Conservation (phyloP, 768 basidiomycete genomes). For the Pisolithus microcarpus region DNA sequence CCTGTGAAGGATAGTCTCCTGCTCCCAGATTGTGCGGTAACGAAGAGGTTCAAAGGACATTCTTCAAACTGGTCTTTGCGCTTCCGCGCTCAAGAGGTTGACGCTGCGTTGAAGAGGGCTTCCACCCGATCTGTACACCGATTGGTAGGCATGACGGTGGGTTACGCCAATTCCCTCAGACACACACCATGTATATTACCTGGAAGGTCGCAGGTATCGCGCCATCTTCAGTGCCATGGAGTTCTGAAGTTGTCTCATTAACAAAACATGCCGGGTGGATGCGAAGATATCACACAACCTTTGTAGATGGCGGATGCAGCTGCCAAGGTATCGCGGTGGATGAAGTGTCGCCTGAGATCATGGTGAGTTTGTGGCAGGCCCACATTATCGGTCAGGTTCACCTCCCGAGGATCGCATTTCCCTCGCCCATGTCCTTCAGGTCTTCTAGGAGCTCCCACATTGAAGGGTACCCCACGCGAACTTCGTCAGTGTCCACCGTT, state of each 20-base stretch:
- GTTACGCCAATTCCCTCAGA: not conserved
- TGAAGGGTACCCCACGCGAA: conserved; percentile 82
- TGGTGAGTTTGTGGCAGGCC: not conserved
- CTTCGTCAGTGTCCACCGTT: conserved; percentile 93
- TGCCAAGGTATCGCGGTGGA: conserved; percentile 79
- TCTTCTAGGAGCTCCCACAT: conserved; percentile 97
- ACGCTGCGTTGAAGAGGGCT: conserved; percentile 59
- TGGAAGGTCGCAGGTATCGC: conserved; percentile 93
- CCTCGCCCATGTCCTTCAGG: conserved; percentile 93
- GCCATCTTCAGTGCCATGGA: conserved; percentile 82
- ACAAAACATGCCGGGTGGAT: not conserved
- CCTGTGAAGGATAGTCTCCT: not conserved
- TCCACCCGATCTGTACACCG: conserved; percentile 72
- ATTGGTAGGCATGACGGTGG: not conserved
- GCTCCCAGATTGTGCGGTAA: not conserved
- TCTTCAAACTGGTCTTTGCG: conserved; percentile 53
- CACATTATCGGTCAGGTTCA: conserved; percentile 23
- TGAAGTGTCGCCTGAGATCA: conserved; percentile 47
- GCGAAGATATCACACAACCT: conserved; percentile 39
- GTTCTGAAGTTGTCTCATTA: conserved; percentile 40
- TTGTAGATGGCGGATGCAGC: conserved; percentile 93
- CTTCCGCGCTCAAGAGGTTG: conserved; percentile 60
- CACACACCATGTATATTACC: conserved; percentile 81
- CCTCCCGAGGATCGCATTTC: conserved; percentile 85
- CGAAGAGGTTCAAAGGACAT: conserved; percentile 37